Percentiles rank a stretch among this genome's conserved stretches.
Evolutionary conservation across 163 green algal genomes (phyloP).

Genomic region (Scenedesmus sp.): DNA sequence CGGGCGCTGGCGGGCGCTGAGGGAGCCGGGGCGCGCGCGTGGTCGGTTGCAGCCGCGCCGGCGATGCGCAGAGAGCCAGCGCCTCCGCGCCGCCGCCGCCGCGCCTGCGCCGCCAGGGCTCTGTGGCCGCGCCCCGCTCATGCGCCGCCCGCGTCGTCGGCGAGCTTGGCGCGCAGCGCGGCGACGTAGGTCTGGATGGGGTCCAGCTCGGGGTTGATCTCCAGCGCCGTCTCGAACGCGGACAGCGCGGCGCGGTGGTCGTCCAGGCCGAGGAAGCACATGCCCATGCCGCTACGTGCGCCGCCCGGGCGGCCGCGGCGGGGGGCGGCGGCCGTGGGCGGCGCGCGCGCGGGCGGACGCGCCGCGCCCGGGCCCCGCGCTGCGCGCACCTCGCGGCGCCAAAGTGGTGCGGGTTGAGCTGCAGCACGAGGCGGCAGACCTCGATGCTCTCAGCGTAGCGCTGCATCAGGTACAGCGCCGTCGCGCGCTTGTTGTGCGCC

Average conservation of each 20-base stretch:
- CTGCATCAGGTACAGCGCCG: conserved; percentile 65
- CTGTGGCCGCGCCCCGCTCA: too few species aligned
- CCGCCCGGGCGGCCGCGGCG: too few species aligned
- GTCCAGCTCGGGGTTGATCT: conserved; percentile 54
- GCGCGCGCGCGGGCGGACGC: too few species aligned
- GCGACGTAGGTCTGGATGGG: conserved; percentile 7
- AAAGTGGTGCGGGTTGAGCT: conserved; percentile 78
- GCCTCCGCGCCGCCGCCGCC: too few species aligned
- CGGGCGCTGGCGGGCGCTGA: too few species aligned
- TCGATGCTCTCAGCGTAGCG: conserved; percentile 73
- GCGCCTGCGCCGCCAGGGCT: too few species aligned
- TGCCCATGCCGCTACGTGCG: conserved; percentile 69
- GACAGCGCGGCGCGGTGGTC: conserved; percentile 39
- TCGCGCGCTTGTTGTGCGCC: conserved; percentile 84
- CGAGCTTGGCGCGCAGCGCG: conserved; percentile 18
- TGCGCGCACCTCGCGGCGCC: conserved; percentile 63
- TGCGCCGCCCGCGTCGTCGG: conserved; percentile 1
- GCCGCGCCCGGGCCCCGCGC: too few species aligned
- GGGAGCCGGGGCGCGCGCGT: too few species aligned
- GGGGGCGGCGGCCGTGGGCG: too few species aligned
- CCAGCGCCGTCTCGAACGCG: conserved; percentile 55
- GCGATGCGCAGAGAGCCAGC: neutral
- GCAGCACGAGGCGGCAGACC: conserved; percentile 63
- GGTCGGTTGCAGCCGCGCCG: neutral
- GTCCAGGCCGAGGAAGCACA: conserved; percentile 53